Evolutionary conservation across 805 yeast genomes (phyloP), one percentile per base, ranked within the genome.

Genomic region (Nakazawaea anatomiae): DNA sequence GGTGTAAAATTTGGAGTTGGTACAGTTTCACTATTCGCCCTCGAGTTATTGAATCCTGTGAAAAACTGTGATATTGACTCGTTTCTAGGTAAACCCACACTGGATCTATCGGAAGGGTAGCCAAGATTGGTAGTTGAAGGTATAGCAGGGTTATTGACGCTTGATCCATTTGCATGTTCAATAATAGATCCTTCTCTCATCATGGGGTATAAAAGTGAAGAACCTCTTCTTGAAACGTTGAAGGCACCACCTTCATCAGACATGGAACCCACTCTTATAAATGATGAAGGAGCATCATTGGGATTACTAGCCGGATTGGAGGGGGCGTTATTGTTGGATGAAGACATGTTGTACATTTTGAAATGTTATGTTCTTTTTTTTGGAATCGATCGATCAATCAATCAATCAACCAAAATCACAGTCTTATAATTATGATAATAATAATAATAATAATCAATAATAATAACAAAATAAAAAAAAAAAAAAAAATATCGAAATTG

Each of bases 211-310:
- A 61, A 54, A 18, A 63, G 56, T 4, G 65, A 59, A 40, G 62
- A 58, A 34, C 64, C 54, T 39, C 65, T 52, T 39, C 59, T 56
- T 31, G 64, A 51, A 38, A 60, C 55, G 49, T 52, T 59, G 54
- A 63, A 63, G 2, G 59, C 47, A 18, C 39, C 32, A 9, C 59
- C 53, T 32, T 61, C 65, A 44, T 61, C 65, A 7, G 59, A 55
- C 18, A 60, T 60, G 14, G 65, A 58, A 27, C 54, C 54, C 28
- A 59, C 46, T 38, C 64, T 53, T 7, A 51, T 39, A 35, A 18
- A 51, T 2, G 47, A 45, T 3, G 53, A 51, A 38, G 53, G 53
- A 32, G 53, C 53, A 27, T 51, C 53, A 38, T 51, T 51, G 34
- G 50, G 50, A 35, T 50, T 50, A 34, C 29, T 50, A 9, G 49